Evolutionary conservation across 1,284 basidiomycete genomes (phyloP), one percentile per base, ranked within the genome.

Genomic region (Mycosarcoma mackinlayi): DNA sequence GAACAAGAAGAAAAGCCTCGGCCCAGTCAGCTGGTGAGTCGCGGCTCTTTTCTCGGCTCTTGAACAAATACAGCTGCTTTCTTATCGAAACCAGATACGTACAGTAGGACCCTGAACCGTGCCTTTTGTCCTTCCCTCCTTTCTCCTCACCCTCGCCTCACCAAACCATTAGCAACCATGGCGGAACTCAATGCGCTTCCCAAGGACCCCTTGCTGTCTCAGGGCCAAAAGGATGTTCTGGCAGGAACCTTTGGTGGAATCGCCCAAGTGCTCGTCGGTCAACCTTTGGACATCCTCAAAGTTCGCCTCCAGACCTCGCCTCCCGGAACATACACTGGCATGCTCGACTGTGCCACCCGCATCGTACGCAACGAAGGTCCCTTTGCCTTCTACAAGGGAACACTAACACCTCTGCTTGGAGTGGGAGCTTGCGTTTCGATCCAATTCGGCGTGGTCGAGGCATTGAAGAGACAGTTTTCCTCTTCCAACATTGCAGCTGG

Each of bases 251-350:
- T 88, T 25, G 93, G 93, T 46, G 93, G 93, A 42, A 89, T 94
- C 75, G 89, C 91, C 46, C 93, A 96, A 86, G 93, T 92, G 33
- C 86, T 96, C 38, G 93, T 95, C 50, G 93, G 93, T 41, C 94
- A 96, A 84, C 92, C 93, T 18, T 95, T 97, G 82, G 94, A 97
- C 84, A 96, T 96, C 71, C 91, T 95, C 85, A 97, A 97, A 89
- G 86, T 87, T 87, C 89, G 94, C 67, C 91, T 98, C 87, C 95
- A 98, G 88, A 96, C 94, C 7, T 88, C 93, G n/a, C 87, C 93
- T 13, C 88, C 89, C 73, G 93, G 94, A 48, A 94, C 92, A 6
- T 97, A 95, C 84, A 66, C 84, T 51, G 91, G 92, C 55, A 93
- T 95, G 87, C 70, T 94, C 55, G 88, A 95, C 74, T 97, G 94